Evolutionary conservation across 371 early-diverging fungal species (phyloP).

Genomic region (Saksenaea oblongispora): DNA sequence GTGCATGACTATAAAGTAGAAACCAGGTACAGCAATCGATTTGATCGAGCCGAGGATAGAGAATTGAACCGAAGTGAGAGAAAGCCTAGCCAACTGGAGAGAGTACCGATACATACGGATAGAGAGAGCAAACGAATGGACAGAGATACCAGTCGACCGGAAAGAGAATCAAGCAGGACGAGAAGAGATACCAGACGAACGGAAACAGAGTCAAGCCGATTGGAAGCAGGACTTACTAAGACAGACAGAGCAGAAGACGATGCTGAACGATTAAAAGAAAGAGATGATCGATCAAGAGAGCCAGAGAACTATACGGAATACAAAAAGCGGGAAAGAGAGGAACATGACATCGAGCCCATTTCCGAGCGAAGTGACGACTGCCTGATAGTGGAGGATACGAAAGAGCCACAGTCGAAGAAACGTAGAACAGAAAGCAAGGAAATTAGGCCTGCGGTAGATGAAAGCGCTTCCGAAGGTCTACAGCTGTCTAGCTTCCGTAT

Average conservation of each 20-base stretch:
- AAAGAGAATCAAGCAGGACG: background rate
- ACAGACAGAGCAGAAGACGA: background rate
- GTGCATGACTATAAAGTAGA: background rate
- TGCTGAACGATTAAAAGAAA: background rate
- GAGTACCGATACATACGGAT: background rate
- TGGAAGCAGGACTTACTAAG: background rate
- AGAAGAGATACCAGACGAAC: background rate
- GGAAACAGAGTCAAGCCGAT: background rate
- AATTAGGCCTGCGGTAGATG: conserved; percentile 12
- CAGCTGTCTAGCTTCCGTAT: conserved; percentile 65
- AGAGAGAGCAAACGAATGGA: background rate
- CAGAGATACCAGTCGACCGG: background rate
- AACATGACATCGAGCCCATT: background rate
- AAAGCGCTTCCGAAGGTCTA: conserved; percentile 69
- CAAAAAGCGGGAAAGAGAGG: background rate
- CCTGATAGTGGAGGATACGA: background rate
- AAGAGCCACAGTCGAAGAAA: conserved; percentile 1
- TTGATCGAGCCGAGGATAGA: background rate
- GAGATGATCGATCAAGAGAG: background rate
- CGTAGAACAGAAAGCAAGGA: conserved; percentile 6
- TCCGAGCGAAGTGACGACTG: background rate
- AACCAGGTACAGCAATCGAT: background rate
- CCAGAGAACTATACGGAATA: background rate
- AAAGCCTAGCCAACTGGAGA: background rate
- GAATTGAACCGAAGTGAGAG: background rate